phyloP scores from a whole-genome alignment of 768 basidiomycete species.

The Cystobasidiopsis lactophilus region DNA sequence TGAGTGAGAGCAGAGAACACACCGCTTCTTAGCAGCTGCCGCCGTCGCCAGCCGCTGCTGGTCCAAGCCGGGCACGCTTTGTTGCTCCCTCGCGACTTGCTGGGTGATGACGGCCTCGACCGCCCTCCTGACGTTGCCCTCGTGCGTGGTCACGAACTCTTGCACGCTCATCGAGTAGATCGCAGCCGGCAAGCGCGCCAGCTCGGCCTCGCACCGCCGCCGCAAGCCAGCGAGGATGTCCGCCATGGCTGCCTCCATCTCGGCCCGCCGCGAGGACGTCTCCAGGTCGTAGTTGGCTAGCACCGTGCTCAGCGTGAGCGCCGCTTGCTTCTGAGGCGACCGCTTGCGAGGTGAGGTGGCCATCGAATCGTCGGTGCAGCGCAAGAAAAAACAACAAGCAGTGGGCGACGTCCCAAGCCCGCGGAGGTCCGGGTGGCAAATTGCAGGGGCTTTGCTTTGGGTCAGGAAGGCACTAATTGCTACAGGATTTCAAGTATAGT shows the following conservation, averaged over 20 bases:
- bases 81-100: neutral
- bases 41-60: neutral
- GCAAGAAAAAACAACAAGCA: no score
- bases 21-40: neutral
- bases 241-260: neutral
- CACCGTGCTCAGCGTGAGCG: neutral
- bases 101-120: neutral
- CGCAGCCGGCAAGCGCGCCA: neutral
- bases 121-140: neutral
- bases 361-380: no score
- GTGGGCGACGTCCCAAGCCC: no score
- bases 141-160: neutral
- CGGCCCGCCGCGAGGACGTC: neutral
- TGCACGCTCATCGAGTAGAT: neutral
- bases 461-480: no score
- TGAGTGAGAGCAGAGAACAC: neutral
- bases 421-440: no score
- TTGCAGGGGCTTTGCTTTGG: no score
- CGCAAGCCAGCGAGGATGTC: neutral
- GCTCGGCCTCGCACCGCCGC: neutral
- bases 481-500: no score
- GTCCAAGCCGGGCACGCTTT: neutral
- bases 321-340: no score
- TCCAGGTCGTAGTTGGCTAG: conserved; percentile 1
- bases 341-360: no score